A percentile compares a stretch with the other conserved stretches of the same genome.
These are phyloP conservation scores for Chamaenerion angustifolium DNA, from an alignment of 345 rosid species.

Conservation along the genomic window DNA sequence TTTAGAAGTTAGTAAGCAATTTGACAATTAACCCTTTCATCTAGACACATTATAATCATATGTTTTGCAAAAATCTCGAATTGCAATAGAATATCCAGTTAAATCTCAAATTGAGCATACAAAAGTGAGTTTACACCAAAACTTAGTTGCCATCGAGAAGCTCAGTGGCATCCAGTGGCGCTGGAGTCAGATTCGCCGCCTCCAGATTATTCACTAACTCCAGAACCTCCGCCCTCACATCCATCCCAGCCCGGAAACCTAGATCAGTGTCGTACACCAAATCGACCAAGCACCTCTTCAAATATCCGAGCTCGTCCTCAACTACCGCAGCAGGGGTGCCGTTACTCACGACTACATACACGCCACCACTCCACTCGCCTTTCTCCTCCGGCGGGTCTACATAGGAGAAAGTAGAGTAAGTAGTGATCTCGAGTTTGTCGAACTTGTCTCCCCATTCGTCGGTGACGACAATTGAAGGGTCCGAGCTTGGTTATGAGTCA, in stretches of 20 bases:
- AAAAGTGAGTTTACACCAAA: no score
- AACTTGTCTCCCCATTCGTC: slow-evolving; percentile 87
- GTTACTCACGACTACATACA: slow-evolving; percentile 19
- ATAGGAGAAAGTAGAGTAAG: slow-evolving; percentile 27
- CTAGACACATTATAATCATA: no score
- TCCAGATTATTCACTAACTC: no score
- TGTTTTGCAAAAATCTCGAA: no score
- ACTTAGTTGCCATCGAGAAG: slow-evolving; percentile 73
- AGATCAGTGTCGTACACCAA: slow-evolving; percentile 68
- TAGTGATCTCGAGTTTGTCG: slow-evolving; percentile 19
- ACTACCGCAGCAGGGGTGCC: slow-evolving; percentile 23
- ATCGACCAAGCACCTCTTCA: no score
- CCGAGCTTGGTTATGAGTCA: slow-evolving; percentile 12
- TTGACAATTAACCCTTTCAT: no score
- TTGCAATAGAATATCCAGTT: no score
- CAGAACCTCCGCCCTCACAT: slow-evolving; percentile 75
- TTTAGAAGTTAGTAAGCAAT: no score
- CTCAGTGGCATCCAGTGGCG: slow-evolving; percentile 48
- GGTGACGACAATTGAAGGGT: slow-evolving; percentile 20
- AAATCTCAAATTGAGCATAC: neutral
- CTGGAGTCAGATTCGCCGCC: slow-evolving; percentile 53
- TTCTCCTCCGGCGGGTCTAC: slow-evolving; percentile 74
- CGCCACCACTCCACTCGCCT: no score
- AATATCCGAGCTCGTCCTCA: slow-evolving; percentile 15
- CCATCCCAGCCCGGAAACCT: slow-evolving; percentile 61